phyloP scores from a whole-genome alignment of 345 rosid genomes.

The Citrus sinensis region DVS_A1.0 CM039166.1:1652001-1652500 shows the following conservation, averaged over 20 bases:
- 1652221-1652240: no score
- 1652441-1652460: no score
- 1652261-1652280: no score
- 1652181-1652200: conserved; percentile 52
- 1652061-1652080: conserved; percentile 56
- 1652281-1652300: conserved; percentile 11
- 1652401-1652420: no score
- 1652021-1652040: no score
- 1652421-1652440: no score
- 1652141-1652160: conserved; percentile 84
- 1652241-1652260: no score
- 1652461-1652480: no score
- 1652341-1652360: conserved; percentile 59
- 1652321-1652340: conserved; percentile 54
- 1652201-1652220: conserved; percentile 19
- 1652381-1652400: conserved; percentile 37
- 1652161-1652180: conserved; percentile 61
- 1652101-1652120: conserved; percentile 55
- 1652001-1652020: no score
- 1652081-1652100: conserved; percentile 39
- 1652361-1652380: conserved; percentile 67
- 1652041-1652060: no score
- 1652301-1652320: conserved; percentile 73
- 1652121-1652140: conserved; percentile 59
- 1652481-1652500: conserved; percentile 3